Evolutionary conservation across 306 rosid species (phyloP).

Genomic region (Citrullus amarus): DNA sequence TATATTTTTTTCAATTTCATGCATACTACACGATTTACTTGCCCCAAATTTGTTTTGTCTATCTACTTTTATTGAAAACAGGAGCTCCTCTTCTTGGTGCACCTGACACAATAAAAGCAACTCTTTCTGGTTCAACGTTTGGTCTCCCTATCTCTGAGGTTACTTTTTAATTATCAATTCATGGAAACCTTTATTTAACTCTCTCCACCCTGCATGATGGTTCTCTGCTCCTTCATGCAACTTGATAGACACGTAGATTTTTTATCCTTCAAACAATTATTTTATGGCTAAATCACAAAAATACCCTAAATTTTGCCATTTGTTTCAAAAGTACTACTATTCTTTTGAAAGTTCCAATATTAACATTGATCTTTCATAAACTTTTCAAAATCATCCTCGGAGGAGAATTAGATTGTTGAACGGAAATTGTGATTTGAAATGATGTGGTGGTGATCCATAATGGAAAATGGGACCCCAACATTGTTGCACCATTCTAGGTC

Average conservation of each 20-base stretch:
- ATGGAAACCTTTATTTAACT: background rate
- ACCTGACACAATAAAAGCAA: constrained; percentile 65
- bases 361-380: too few species aligned
- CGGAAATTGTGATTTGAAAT: too few species aligned
- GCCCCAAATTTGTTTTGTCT: constrained; percentile 18
- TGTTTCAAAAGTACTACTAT: too few species aligned
- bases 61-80: constrained; percentile 11
- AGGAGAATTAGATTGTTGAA: too few species aligned
- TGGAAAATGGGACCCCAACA: too few species aligned
- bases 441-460: too few species aligned
- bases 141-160: constrained; percentile 99
- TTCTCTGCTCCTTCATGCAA: background rate
- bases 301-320: too few species aligned
- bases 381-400: too few species aligned
- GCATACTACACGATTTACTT: constrained; percentile 8
- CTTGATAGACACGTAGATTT: background rate
- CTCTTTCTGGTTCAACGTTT: constrained; percentile 77
- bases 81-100: constrained; percentile 97
- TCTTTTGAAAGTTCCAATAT: too few species aligned
- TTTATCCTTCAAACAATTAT: background rate
- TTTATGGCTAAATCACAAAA: too few species aligned
- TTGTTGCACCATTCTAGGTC: too few species aligned
- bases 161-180: constrained; percentile 13
- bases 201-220: background rate
- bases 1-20: background rate